These are phyloP conservation scores for Epichloe hybrida DNA, from an alignment of 2,329 filamentous ascomycete genomes.

Conservation along the genomic window DNA sequence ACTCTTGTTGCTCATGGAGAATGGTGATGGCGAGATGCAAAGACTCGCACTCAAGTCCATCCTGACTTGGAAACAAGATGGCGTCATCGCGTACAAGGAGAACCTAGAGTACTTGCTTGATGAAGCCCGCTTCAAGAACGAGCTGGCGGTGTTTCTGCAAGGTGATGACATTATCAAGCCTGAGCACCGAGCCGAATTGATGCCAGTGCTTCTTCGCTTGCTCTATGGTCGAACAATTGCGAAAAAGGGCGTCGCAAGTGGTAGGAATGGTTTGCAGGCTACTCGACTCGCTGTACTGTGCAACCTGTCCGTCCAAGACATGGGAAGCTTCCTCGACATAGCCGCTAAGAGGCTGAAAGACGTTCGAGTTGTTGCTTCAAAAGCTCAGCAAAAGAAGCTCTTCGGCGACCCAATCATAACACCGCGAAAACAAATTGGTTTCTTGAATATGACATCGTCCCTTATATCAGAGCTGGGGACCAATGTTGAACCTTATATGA, in stretches of 20 bases:
- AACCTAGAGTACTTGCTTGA: slow-evolving; percentile 78
- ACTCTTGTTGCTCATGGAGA: slow-evolving; percentile 62
- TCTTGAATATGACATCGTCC: slow-evolving; percentile 81
- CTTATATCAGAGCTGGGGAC: slow-evolving; percentile 74
- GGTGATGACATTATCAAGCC: slow-evolving; percentile 58
- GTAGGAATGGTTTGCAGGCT: slow-evolving; percentile 67
- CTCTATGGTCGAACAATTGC: slow-evolving; percentile 84
- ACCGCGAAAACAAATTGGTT: slow-evolving; percentile 71
- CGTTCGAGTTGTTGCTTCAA: slow-evolving; percentile 42
- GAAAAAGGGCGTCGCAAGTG: slow-evolving; percentile 62
- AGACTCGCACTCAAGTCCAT: slow-evolving; percentile 73
- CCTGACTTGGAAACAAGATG: slow-evolving; percentile 75
- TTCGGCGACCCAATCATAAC: slow-evolving; percentile 48
- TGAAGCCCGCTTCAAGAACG: slow-evolving; percentile 82
- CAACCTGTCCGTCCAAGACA: slow-evolving; percentile 58
- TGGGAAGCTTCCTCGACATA: slow-evolving; percentile 72
- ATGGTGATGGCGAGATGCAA: slow-evolving; percentile 84
- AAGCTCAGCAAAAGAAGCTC: slow-evolving; percentile 32
- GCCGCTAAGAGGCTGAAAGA: slow-evolving; percentile 57
- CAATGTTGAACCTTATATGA: slow-evolving; percentile 54
- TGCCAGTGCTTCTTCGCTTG: slow-evolving; percentile 76
- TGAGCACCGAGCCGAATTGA: slow-evolving; percentile 58
- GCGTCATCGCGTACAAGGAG: slow-evolving; percentile 66
- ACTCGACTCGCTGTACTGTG: slow-evolving; percentile 71
- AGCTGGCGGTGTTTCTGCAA: slow-evolving; percentile 79